Percentiles rank a stretch among this genome's conserved stretches.
phyloP scores from a whole-genome alignment of 2,329 filamentous ascomycete genomes.

The Fusarium equiseti region DNA sequence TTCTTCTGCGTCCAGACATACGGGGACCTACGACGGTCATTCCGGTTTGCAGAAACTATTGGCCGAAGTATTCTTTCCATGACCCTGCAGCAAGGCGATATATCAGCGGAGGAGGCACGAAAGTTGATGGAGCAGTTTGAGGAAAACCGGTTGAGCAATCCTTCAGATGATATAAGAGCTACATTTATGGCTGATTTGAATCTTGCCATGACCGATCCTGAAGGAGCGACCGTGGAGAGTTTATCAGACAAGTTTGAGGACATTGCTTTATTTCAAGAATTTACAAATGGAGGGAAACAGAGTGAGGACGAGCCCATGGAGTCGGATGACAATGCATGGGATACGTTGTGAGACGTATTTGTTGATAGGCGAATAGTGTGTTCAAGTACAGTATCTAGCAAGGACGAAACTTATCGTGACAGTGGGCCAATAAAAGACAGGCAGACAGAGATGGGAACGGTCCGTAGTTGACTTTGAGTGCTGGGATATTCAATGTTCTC shows the following conservation, averaged over 20 bases:
- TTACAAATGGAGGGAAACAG: constrained; percentile 23
- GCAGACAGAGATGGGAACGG: not conserved
- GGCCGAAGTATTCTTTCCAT: constrained; percentile 53
- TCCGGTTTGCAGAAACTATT: constrained; percentile 53
- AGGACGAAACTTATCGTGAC: not conserved
- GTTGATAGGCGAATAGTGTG: not conserved
- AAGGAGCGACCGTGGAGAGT: constrained; percentile 51
- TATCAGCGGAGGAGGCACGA: constrained; percentile 47
- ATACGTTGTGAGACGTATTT: constrained; percentile 1
- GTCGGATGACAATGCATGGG: constrained; percentile 22
- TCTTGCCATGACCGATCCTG: constrained; percentile 52
- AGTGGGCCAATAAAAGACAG: not conserved
- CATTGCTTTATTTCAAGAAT: constrained; percentile 53
- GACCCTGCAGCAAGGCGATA: constrained; percentile 50
- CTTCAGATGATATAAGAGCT: constrained; percentile 48
- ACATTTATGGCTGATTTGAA: constrained; percentile 55
- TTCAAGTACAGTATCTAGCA: not conserved
- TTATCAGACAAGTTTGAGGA: constrained; percentile 52
- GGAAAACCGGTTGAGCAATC: constrained; percentile 35
- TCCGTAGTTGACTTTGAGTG: not conserved
- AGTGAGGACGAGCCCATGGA: constrained; percentile 24
- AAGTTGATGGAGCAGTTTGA: constrained; percentile 49
- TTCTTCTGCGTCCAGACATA: constrained; percentile 56
- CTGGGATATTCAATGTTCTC: not conserved
- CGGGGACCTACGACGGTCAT: constrained; percentile 51